Base-by-base conservation (phyloP, 139 green algal genomes). In the Desmodesmus armatus region DNA sequence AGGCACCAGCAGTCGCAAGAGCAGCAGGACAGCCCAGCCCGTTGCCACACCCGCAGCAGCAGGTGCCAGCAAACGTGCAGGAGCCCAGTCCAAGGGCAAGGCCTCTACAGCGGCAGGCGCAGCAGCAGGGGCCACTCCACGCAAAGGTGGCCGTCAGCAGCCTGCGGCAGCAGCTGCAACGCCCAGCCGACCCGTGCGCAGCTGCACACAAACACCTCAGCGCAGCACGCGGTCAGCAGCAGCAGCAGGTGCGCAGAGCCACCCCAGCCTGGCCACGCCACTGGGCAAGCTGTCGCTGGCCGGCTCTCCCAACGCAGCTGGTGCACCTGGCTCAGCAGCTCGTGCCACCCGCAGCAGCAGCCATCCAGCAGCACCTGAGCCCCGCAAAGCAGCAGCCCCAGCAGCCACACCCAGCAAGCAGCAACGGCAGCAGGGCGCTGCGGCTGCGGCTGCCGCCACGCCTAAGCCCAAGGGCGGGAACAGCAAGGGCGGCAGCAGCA, bases 181-280 rank as follows among this genome's bases (percentile, higher is more conserved):
- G 35, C 37, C 40, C 5, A 19, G 76, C 37, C 29, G 55, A 25
- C 76, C 76, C 7, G 55, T 82, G 25, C 76, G 76, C 37, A 82
- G 76, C 37, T 82, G 76, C 55, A 82, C 51, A 31, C 71, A 82
- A 40, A 37, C 33, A n/a, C n/a, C n/a, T n/a, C n/a, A n/a, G n/a
- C n/a, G n/a, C n/a, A n/a, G n/a, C n/a, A n/a, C n/a, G n/a, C n/a
- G n/a, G n/a, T n/a, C n/a, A 67, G n/a, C 47, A 51, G 49, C 49
- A 67, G 49, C 69, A 53, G 37, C 69, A 77, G 13, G 23, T 29
- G 9, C 37, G 71, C 71, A 79, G 69, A 27, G n/a, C 15, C 66
- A 74, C 33, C 76, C 76, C 29, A 82, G 76, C 55, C 29, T 82
- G 2, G 76, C 76, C 29, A 82, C 76, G 5, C 76, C 76, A 23